Evolutionary conservation across 2,329 filamentous ascomycete species (phyloP), one percentile per base, ranked within the genome.

Genomic region (Monosporascus ibericus): DNA sequence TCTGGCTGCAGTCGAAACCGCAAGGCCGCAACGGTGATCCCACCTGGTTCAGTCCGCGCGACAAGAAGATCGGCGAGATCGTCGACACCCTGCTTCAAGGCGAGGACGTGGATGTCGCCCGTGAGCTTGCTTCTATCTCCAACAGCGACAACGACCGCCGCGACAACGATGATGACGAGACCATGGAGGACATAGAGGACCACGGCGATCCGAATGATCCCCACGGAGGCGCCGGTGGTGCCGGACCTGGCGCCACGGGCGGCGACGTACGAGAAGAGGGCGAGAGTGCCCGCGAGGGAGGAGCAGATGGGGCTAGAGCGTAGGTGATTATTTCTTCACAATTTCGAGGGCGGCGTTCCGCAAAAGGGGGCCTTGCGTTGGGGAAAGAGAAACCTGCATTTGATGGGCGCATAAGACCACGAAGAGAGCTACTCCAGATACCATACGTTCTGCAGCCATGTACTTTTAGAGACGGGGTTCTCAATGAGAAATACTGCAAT

Each of bases 231-330:
- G 86, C 84, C 61, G 91, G 91, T 55, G 92, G 92, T 58, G 92
- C 92, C 55, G 92, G 91, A 36, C 75, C 88, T 52, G 91, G 81
- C 71, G 92, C 92, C 50, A 96, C 92, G 3, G 92, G 92, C 52
- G 92, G 92, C 58, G 92, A 99, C 68, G 76, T 96, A 62, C 84
- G 92, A 71, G 86, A 95, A 70, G 94, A 97, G 71, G 94, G 94
- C 53, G 85, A 90, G 70, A 85, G 84, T 61, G 84, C 92, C 59
- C 82, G 95, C 75, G 91, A 96, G 72, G 94, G 92, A 55, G 94
- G 95, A 68, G 90, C 90, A 63, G 94, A 97, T 74, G 94, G 95
- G 67, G 95, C 90, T 75, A 85, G 94, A 96, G 94, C 92, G 94
- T 99, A 97, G 92, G 95, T 99, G 70, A 57, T 52, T 70, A 72